Percentiles rank a stretch among this genome's conserved stretches.
Evolutionary conservation across 768 basidiomycete species (phyloP).

Genomic region (Tylopilus intermedius): DNA sequence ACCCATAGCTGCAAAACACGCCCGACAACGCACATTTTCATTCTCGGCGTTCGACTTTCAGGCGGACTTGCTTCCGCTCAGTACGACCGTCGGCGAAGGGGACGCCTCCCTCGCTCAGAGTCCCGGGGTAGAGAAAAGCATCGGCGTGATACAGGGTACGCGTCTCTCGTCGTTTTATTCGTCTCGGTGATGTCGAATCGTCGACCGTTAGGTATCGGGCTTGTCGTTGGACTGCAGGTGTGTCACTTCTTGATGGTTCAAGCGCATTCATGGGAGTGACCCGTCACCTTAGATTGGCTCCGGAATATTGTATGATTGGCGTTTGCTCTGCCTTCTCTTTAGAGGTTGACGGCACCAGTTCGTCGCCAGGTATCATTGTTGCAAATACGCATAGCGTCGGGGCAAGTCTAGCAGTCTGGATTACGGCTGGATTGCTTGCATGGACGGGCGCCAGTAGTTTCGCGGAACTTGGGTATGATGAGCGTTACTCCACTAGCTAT

Average conservation of each 20-base stretch:
- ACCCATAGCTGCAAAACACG: constrained; percentile 30
- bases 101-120: constrained; percentile 43
- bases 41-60: constrained; percentile 76
- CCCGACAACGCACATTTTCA: constrained; percentile 57
- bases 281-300: constrained; percentile 64
- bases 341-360: constrained; percentile 41
- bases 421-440: constrained; percentile 73
- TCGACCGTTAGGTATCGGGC: constrained; percentile 60
- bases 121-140: constrained; percentile 66
- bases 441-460: constrained; percentile 97
- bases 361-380: constrained; percentile 88
- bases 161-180: constrained; percentile 1
- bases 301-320: constrained; percentile 77
- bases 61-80: constrained; percentile 71
- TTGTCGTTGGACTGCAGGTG: constrained; percentile 80
- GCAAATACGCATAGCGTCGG: constrained; percentile 87
- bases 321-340: neutral
- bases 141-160: constrained; percentile 73
- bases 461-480: constrained; percentile 79
- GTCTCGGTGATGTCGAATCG: constrained; percentile 6
- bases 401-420: constrained; percentile 83
- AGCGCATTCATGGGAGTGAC: constrained; percentile 3
- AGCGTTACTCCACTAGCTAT: neutral
- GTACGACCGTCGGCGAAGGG: constrained; percentile 69
- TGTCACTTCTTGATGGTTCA: neutral